Evolutionary conservation across 345 rosid genomes (phyloP).

Genomic region (Eucalyptus urophylla): DNA sequence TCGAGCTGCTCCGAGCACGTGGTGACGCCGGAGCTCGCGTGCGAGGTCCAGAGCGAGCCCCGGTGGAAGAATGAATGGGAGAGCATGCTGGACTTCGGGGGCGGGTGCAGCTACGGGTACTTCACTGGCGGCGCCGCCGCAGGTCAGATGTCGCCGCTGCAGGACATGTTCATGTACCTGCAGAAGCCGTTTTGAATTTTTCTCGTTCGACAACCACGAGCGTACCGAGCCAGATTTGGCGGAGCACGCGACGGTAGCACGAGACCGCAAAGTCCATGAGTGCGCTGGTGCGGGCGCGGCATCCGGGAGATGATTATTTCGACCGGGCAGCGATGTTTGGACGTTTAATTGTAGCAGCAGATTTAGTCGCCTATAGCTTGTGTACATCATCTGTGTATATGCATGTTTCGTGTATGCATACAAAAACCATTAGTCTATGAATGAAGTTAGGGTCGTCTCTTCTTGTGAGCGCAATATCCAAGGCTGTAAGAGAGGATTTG

Average conservation of each 20-base stretch:
- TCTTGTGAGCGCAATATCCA: background rate
- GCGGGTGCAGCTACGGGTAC: conserved; percentile 38
- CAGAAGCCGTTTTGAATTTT: conserved; percentile 34
- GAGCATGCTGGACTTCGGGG: conserved; percentile 8
- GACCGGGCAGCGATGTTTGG: background rate
- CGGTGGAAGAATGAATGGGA: conserved; percentile 32
- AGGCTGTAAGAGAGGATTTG: background rate
- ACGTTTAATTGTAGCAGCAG: background rate
- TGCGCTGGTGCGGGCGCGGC: background rate
- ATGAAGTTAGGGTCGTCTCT: background rate
- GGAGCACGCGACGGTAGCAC: conserved; percentile 4
- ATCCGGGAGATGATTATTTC: background rate
- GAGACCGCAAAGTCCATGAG: conserved; percentile 23
- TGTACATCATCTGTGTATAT: background rate
- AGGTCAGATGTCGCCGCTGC: conserved; percentile 52
- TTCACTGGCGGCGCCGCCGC: conserved; percentile 12
- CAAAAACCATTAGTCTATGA: background rate
- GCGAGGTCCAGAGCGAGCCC: conserved; percentile 94
- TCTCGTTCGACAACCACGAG: background rate
- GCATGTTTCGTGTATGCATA: background rate
- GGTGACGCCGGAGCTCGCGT: conserved; percentile 74
- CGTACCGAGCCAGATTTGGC: background rate
- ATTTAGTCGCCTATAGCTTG: background rate
- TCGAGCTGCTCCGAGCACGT: conserved; percentile 81
- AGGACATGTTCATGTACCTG: conserved; percentile 61